A percentile compares a stretch with the other conserved stretches of the same genome.
Evolutionary conservation across 805 yeast species (phyloP).

Genomic region (Jamesozyma piceae): DNA sequence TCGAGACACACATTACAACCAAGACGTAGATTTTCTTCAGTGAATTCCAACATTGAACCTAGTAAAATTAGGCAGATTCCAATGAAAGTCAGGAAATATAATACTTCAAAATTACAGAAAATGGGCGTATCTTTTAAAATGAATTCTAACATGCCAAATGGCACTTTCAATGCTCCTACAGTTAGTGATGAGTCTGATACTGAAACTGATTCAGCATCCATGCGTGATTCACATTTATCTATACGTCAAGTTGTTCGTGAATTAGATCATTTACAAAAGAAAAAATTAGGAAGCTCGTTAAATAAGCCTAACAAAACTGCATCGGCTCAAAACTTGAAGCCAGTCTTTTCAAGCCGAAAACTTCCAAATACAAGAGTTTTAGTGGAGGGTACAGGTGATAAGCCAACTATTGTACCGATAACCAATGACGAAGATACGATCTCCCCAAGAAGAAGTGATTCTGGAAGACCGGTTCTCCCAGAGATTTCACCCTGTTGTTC

Average conservation of each 20-base stretch:
- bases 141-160: conserved; percentile 48
- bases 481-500: conserved; percentile 29
- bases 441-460: background rate
- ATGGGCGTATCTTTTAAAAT: conserved; percentile 73
- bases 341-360: conserved; percentile 62
- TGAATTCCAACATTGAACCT: conserved; percentile 18
- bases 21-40: conserved; percentile 24
- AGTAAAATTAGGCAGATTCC: conserved; percentile 11
- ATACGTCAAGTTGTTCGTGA: conserved; percentile 8
- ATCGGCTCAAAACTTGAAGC: conserved; percentile 29
- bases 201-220: conserved; percentile 22
- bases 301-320: conserved; percentile 1
- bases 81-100: conserved; percentile 24
- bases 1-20: conserved; percentile 39
- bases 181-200: conserved; percentile 25
- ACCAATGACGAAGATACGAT: conserved; percentile 16
- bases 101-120: conserved; percentile 57
- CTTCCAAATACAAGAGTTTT: conserved; percentile 59
- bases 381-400: conserved; percentile 59
- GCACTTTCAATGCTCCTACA: conserved; percentile 20
- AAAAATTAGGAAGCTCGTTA: conserved; percentile 1
- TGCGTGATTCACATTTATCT: conserved; percentile 9
- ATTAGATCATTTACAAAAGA: conserved; percentile 2
- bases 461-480: conserved; percentile 12
- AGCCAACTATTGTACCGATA: conserved; percentile 56